Evolutionary conservation across 2,329 filamentous ascomycete species (phyloP).

Genomic region (Hypoxylon sp.): DNA sequence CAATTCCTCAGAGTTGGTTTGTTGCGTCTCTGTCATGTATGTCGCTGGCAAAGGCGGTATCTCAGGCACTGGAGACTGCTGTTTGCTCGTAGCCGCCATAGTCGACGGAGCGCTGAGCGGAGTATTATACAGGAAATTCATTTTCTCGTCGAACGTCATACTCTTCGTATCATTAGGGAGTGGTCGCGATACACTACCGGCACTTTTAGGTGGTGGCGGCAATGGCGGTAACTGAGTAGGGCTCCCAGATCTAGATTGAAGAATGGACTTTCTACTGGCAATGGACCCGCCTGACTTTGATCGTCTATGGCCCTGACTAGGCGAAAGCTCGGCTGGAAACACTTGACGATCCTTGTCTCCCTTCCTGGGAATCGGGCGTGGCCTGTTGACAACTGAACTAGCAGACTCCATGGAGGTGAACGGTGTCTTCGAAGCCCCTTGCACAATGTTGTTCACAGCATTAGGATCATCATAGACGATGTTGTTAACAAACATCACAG

Average conservation of each 20-base stretch:
- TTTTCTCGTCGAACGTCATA: constrained; percentile 71
- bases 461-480: constrained; percentile 67
- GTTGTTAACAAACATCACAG: constrained; percentile 68
- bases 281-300: constrained; percentile 64
- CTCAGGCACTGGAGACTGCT: constrained; percentile 60
- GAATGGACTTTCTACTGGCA: constrained; percentile 59
- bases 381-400: constrained; percentile 65
- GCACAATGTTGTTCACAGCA: constrained; percentile 63
- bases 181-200: constrained; percentile 55
- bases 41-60: constrained; percentile 56
- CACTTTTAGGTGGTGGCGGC: constrained; percentile 61
- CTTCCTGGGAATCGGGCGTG: constrained; percentile 67
- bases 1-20: constrained; percentile 38
- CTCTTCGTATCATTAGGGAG: constrained; percentile 67
- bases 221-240: constrained; percentile 65
- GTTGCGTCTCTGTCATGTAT: constrained; percentile 47
- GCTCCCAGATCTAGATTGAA: constrained; percentile 59
- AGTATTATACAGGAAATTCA: constrained; percentile 63
- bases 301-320: constrained; percentile 58
- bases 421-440: constrained; percentile 55
- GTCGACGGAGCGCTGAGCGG: constrained; percentile 49
- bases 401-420: constrained; percentile 45
- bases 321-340: constrained; percentile 60
- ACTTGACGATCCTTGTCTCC: constrained; percentile 60
- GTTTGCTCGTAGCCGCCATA: constrained; percentile 36